Base-by-base conservation (phyloP, 345 rosid genomes). In the Sisymbrium altissimum region DNA sequence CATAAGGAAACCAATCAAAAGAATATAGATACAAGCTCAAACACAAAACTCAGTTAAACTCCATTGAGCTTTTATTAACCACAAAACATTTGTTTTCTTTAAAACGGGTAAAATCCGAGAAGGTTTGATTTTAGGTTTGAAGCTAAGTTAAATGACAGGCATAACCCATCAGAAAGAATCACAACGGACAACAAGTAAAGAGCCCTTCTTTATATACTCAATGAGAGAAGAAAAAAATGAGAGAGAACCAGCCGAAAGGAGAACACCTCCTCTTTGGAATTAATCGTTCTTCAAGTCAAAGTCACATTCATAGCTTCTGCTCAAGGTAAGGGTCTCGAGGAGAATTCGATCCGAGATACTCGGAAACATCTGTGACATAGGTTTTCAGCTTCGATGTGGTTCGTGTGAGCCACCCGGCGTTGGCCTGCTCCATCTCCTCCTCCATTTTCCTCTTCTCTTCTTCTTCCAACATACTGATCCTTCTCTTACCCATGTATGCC, bases 351-450 rank as follows among this genome's bases (percentile, higher is more conserved):
- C 83, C 70, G n/a, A 87, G 17, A 57, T 79, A 82, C 58, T 71
- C 95, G 0, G 89, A 81, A 38, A 89, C 86, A 66, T 66, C 78
- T 1, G 88, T 25, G 3, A 58, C 88, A 58, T 81, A 70, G 0
- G 64, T 79, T 74, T 87, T 92, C 90, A 96, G 68, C 86, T 86
- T 90, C 2, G 97, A 87, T n/a, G 94, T 79, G 67, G 97, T 89
- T 70, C 95, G 86, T 1, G 90, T 86, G 75, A 92, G 80, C 98
- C 97, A 96, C 5, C 92, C 96, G 0, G 85, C 72, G 80, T 85
- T 77, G n/a, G 68, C 66, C 70, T 71, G 70, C 56, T 90, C 94
- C 48, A 78, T 78, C 71, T 61, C 86, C 57, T 79, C 80, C 44
- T 78, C 74, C 86, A 73, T 73, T 77, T 76, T 76, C 78, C 19